phyloP scores from a whole-genome alignment of 345 rosid genomes.

The Pugionium dolabratum region DNA sequence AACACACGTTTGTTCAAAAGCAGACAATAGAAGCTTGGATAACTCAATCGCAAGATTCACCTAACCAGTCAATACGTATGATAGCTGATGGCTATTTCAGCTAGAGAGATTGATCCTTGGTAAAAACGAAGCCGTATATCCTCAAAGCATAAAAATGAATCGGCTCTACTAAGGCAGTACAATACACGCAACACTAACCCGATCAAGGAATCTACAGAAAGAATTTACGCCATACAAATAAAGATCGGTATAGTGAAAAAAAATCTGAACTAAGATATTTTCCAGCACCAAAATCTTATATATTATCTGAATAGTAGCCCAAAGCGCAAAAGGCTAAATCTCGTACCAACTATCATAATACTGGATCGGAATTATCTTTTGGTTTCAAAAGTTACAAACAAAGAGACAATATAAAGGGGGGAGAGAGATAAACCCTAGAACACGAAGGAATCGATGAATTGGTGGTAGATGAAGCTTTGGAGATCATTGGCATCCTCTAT shows the following conservation, averaged over 20 bases:
- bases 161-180: constrained; percentile 2
- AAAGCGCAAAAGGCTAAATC: constrained; percentile 14
- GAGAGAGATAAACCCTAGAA: constrained; percentile 53
- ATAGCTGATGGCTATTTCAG: neutral
- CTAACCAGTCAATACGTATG: constrained; percentile 1
- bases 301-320: neutral
- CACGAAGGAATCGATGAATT: constrained; percentile 73
- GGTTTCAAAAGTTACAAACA: neutral
- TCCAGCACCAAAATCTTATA: neutral
- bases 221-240: neutral
- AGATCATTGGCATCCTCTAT: constrained; percentile 63
- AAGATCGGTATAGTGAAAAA: constrained; percentile 20
- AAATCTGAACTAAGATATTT: neutral
- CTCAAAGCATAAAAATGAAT: constrained; percentile 4
- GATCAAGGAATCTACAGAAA: neutral
- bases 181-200: constrained; percentile 16
- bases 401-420: neutral
- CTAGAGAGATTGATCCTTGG: neutral
- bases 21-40: neutral
- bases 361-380: constrained; percentile 21
- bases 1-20: constrained; percentile 9
- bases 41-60: constrained; percentile 6
- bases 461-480: constrained; percentile 68
- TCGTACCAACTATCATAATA: constrained; percentile 28
- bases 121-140: neutral